Evolutionary conservation across 2,329 filamentous ascomycete species (phyloP).

Genomic region (Truncatella angustata): DNA sequence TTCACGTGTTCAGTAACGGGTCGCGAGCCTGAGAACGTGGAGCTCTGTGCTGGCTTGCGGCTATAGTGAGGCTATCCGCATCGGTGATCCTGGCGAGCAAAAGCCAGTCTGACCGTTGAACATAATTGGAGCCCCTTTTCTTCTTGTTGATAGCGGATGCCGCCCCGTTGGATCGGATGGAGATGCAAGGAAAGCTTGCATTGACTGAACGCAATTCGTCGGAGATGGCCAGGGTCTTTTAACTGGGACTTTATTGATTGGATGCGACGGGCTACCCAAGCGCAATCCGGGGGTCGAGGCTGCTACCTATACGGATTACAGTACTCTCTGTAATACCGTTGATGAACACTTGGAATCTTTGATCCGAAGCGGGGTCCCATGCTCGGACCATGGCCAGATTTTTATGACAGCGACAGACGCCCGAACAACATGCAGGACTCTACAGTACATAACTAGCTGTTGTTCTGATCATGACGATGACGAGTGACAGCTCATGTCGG

Average conservation of each 20-base stretch:
- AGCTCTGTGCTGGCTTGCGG: no score
- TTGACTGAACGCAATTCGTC: not conserved
- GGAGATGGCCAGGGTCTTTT: not conserved
- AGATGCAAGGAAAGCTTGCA: not conserved
- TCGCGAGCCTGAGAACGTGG: no score
- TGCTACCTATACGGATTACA: not conserved
- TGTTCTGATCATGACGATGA: no score
- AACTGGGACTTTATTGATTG: not conserved
- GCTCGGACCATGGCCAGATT: no score
- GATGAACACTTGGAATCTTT: not conserved
- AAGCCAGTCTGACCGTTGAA: not conserved
- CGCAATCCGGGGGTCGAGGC: not conserved
- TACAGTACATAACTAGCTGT: no score
- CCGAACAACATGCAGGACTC: no score
- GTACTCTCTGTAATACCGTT: not conserved
- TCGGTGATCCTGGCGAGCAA: no score
- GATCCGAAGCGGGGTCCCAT: not conserved
- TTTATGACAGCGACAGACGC: no score
- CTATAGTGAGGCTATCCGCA: no score
- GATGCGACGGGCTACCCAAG: not conserved
- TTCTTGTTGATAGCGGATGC: not conserved
- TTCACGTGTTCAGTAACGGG: no score
- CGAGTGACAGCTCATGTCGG: not conserved
- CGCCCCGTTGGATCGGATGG: not conserved
- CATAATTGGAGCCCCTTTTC: not conserved